Conservation (phyloP, 805 yeast genomes). For the Cyberlindnera mycetangii region DNA sequence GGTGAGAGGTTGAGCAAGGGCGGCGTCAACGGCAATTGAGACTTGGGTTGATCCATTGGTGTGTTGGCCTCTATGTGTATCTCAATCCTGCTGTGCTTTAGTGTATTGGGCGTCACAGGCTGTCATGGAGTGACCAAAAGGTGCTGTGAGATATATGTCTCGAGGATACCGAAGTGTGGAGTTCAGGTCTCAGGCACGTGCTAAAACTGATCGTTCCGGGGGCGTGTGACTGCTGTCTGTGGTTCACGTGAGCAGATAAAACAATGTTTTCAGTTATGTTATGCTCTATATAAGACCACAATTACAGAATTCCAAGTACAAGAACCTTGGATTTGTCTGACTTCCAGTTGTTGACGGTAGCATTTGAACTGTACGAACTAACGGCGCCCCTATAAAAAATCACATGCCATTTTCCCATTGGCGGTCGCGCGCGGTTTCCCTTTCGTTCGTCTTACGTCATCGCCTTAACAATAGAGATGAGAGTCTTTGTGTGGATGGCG, state of each 20-base stretch:
- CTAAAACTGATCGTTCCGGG: not conserved
- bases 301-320: too few relatives aligned
- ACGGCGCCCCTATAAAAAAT: conserved; percentile 2
- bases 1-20: conserved; percentile 16
- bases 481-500: not conserved
- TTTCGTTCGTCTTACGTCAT: too few relatives aligned
- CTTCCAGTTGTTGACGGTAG: too few relatives aligned
- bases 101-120: too few relatives aligned
- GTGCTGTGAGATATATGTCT: not conserved
- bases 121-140: conserved; percentile 1
- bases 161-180: not conserved
- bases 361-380: not conserved
- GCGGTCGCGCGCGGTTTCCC: too few relatives aligned
- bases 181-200: not conserved
- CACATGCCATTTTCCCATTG: conserved; percentile 10
- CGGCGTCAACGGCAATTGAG: conserved; percentile 15
- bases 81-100: too few relatives aligned
- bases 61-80: not conserved
- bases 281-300: too few relatives aligned
- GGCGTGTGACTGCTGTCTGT: not conserved
- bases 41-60: conserved; percentile 13
- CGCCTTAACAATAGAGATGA: not conserved
- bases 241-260: too few relatives aligned
- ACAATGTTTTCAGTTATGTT: too few relatives aligned
- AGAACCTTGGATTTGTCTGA: too few relatives aligned